phyloP scores from a whole-genome alignment of 1,139 yeast genomes.

The Debaryomycetaceae sp. region DNA sequence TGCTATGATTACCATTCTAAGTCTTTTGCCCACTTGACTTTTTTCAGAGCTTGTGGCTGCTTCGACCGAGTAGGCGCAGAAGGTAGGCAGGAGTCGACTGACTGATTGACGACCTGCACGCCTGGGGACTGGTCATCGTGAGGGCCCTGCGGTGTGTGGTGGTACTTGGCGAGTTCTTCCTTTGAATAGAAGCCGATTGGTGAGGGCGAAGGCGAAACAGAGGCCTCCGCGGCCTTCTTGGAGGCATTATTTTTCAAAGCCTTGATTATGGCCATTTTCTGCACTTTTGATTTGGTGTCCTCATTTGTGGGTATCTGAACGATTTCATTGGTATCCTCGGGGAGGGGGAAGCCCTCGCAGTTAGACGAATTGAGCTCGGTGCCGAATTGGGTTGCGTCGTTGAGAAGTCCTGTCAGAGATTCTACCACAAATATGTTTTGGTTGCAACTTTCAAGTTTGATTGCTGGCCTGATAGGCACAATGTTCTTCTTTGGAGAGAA shows the following conservation, averaged over 20 bases:
- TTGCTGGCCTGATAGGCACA: slow-evolving; percentile 35
- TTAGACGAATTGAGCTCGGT: slow-evolving; percentile 64
- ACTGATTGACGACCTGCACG: slow-evolving; percentile 13
- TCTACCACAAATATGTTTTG: slow-evolving; percentile 56
- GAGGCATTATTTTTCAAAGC: slow-evolving; percentile 30
- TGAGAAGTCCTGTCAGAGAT: slow-evolving; percentile 61
- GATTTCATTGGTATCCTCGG: slow-evolving; percentile 55
- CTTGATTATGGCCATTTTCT: slow-evolving; percentile 57
- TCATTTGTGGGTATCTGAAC: slow-evolving; percentile 66
- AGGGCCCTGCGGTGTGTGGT: slow-evolving; percentile 3
- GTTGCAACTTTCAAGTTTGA: slow-evolving; percentile 27
- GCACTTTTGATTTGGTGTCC: slow-evolving; percentile 14
- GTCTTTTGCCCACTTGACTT: slow-evolving; percentile 51
- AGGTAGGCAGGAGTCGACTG: slow-evolving; percentile 1
- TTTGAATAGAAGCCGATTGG: slow-evolving; percentile 31
- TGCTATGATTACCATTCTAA: slow-evolving; percentile 45
- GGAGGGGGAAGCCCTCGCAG: slow-evolving; percentile 62
- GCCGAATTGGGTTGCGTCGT: slow-evolving; percentile 73
- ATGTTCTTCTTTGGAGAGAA: slow-evolving; percentile 39
- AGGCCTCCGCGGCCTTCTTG: slow-evolving; percentile 1
- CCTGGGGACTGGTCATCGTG: slow-evolving; percentile 7
- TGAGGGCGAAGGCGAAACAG: neutral
- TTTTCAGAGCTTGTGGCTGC: neutral
- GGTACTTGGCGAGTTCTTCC: slow-evolving; percentile 26
- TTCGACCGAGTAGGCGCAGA: neutral